Conservation (phyloP, 768 basidiomycete species). For the Chlorophyllum brunneum region DNA sequence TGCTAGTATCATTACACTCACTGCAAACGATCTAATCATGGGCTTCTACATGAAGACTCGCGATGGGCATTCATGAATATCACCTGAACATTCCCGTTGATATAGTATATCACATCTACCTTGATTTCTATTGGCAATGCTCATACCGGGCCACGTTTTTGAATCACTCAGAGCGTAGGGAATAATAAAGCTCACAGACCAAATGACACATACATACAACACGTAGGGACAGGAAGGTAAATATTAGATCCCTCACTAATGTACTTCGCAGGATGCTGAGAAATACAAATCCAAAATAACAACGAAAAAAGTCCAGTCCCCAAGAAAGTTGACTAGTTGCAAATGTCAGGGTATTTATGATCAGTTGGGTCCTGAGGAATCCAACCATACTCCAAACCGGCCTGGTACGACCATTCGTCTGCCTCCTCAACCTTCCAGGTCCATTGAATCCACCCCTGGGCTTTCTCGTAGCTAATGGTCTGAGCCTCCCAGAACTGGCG, state of each 20-base stretch:
- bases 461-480: conserved; percentile 64
- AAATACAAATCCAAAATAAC: too few species aligned
- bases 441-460: conserved; percentile 75
- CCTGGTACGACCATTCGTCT: conserved; percentile 88
- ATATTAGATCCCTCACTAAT: too few species aligned
- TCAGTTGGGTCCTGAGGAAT: conserved; percentile 59
- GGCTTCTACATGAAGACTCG: conserved; percentile 54
- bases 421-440: conserved; percentile 81
- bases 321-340: conserved; percentile 35
- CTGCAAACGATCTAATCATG: conserved; percentile 78
- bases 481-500: conserved; percentile 84
- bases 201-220: background rate
- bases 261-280: too few species aligned
- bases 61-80: conserved; percentile 35
- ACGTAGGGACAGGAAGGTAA: background rate
- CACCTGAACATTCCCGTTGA: background rate
- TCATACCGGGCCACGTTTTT: too few species aligned
- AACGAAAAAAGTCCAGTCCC: background rate
- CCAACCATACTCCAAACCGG: conserved; percentile 78
- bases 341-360: conserved; percentile 43
- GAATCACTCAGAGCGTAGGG: too few species aligned
- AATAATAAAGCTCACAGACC: too few species aligned
- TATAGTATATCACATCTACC: too few species aligned
- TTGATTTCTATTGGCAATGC: too few species aligned
- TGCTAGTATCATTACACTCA: conserved; percentile 81